These are phyloP conservation scores for Striga hermonthica DNA, from an alignment of 305 asterid species.

Conservation along the genomic window DNA sequence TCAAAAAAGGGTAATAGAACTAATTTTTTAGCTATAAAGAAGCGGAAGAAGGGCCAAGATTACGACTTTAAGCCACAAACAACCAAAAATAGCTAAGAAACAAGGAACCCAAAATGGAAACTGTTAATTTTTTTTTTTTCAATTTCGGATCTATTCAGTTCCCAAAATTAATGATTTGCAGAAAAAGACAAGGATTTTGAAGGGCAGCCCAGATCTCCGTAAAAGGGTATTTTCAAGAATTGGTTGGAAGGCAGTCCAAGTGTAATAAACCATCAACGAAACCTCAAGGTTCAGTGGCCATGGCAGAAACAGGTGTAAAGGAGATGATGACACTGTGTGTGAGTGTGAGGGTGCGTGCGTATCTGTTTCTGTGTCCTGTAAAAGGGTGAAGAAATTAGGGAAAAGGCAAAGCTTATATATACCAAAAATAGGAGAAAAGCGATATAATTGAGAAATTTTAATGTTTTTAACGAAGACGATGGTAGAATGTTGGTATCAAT, in stretches of 20 bases:
- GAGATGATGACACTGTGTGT: slow-evolving; percentile 20
- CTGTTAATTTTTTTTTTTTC: neutral
- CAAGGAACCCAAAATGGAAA: slow-evolving; percentile 30
- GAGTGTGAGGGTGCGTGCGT: neutral
- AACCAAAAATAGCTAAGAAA: slow-evolving; percentile 16
- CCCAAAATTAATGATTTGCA: slow-evolving; percentile 14
- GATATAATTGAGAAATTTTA: slow-evolving; percentile 15
- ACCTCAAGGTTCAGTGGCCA: slow-evolving; percentile 34
- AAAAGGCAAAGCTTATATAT: slow-evolving; percentile 36
- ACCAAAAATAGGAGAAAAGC: slow-evolving; percentile 21
- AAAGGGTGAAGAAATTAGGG: slow-evolving; percentile 30
- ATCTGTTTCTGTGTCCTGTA: neutral
- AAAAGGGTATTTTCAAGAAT: slow-evolving; percentile 31
- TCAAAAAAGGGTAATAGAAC: slow-evolving; percentile 8
- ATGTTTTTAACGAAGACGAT: slow-evolving; percentile 34
- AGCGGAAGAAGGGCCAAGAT: neutral
- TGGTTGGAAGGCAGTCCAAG: slow-evolving; percentile 28
- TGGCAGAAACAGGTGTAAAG: slow-evolving; percentile 32
- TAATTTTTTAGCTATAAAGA: neutral
- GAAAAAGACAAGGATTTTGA: slow-evolving; percentile 33
- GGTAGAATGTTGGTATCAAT: slow-evolving; percentile 54
- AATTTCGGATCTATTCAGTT: slow-evolving; percentile 35
- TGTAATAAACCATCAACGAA: slow-evolving; percentile 35
- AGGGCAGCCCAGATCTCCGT: slow-evolving; percentile 41
- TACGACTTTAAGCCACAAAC: slow-evolving; percentile 15